Conservation (phyloP, 176 grass and related monocot genomes). For the Ampelocalamus luodianensis region DNA sequence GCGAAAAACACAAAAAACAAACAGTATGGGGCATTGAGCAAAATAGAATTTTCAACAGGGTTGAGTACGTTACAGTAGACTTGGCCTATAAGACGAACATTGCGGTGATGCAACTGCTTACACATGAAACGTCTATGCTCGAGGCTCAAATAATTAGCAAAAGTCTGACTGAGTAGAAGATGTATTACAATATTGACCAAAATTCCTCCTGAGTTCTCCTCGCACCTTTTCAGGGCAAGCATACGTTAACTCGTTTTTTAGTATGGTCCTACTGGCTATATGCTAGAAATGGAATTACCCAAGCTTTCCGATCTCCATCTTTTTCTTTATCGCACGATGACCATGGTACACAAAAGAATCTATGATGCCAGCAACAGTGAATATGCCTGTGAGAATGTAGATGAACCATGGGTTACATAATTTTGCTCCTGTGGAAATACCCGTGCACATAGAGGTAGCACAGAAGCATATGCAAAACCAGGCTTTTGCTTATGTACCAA, state of each 20-base stretch:
- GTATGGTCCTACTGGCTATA: slow-evolving; percentile 35
- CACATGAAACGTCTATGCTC: background rate
- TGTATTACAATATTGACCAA: slow-evolving; percentile 29
- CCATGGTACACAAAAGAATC: slow-evolving; percentile 97
- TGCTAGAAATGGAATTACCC: slow-evolving; percentile 36
- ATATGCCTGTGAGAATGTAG: slow-evolving; percentile 58
- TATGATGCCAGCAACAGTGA: slow-evolving; percentile 87
- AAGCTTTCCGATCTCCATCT: slow-evolving; percentile 91
- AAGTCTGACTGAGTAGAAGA: background rate
- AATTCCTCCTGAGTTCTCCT: slow-evolving; percentile 38
- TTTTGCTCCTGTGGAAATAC: background rate
- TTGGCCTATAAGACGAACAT: slow-evolving; percentile 15
- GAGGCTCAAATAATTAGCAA: slow-evolving; percentile 29
- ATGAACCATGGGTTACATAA: background rate
- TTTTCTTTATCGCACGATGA: slow-evolving; percentile 92
- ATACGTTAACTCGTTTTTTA: slow-evolving; percentile 20
- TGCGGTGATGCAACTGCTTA: background rate
- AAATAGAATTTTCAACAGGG: background rate
- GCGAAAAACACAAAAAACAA: background rate
- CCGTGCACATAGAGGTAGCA: background rate
- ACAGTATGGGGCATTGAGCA: background rate
- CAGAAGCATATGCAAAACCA: background rate
- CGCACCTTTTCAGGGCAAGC: slow-evolving; percentile 10
- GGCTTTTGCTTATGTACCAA: background rate
- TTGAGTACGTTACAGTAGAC: background rate